Percentiles rank a stretch among this genome's conserved stretches.
Conservation (phyloP, 768 basidiomycete genomes). For the Xerocomellus amylosporus region DNA sequence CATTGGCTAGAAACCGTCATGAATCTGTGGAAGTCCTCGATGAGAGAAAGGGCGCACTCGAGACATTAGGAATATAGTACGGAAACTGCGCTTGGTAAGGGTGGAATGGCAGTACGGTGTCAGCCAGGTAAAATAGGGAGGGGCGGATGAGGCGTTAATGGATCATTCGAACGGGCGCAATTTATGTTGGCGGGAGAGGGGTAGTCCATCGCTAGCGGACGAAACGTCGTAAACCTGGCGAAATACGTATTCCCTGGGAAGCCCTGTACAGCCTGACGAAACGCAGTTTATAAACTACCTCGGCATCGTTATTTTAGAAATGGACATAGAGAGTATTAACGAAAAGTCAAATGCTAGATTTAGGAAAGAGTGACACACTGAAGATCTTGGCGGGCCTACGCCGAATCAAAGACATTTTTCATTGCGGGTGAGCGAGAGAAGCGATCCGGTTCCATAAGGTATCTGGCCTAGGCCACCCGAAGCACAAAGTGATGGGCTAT, state of each 20-base stretch:
- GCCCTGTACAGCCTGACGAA: constrained; percentile 32
- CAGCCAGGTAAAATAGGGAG: constrained; percentile 5
- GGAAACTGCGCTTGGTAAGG: constrained; percentile 1
- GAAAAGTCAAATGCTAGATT: constrained; percentile 26
- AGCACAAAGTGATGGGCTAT: constrained; percentile 1
- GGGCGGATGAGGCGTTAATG: constrained; percentile 6
- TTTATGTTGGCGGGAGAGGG: constrained; percentile 28
- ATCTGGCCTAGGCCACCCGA: constrained; percentile 11
- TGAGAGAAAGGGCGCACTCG: constrained; percentile 14
- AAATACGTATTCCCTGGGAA: constrained; percentile 34
- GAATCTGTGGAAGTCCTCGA: background rate
- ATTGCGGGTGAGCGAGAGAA: constrained; percentile 14
- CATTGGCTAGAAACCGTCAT: constrained; percentile 9
- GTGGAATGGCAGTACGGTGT: background rate
- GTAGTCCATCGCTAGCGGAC: constrained; percentile 22
- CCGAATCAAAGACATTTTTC: constrained; percentile 26
- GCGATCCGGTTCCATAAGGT: constrained; percentile 11
- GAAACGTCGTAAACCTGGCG: constrained; percentile 29
- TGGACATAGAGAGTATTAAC: constrained; percentile 18
- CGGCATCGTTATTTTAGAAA: constrained; percentile 33
- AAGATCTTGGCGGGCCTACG: constrained; percentile 5
- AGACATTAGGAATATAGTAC: constrained; percentile 21
- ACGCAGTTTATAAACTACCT: constrained; percentile 16
- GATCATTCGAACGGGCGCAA: constrained; percentile 19
- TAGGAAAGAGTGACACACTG: constrained; percentile 21